Conservation (phyloP, 352 stramenopile species). For the Globisporangium okanoganense region DNA sequence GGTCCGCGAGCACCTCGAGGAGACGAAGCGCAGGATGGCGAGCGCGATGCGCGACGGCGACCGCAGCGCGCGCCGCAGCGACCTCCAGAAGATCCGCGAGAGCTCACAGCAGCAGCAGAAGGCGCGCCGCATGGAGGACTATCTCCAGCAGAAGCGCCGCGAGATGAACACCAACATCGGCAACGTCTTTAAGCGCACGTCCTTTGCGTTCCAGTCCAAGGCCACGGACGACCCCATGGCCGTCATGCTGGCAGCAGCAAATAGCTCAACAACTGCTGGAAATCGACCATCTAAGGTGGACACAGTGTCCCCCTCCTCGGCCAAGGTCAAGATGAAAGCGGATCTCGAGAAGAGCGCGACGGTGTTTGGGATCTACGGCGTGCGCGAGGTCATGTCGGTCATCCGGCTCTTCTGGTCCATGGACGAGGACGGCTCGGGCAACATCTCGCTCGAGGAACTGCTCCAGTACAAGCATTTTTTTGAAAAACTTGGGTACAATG, state of each 20-base stretch:
- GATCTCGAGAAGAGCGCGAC: slow-evolving; percentile 30
- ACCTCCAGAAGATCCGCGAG: slow-evolving; percentile 30
- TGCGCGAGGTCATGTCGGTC: slow-evolving; percentile 70
- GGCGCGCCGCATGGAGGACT: slow-evolving; percentile 58
- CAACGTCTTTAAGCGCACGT: slow-evolving; percentile 65
- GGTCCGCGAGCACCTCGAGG: slow-evolving; percentile 37
- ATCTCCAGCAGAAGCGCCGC: slow-evolving; percentile 66
- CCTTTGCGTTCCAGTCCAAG: slow-evolving; percentile 35
- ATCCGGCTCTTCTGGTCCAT: slow-evolving; percentile 73
- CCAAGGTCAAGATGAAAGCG: slow-evolving; percentile 9
- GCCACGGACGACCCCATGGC: slow-evolving; percentile 10
- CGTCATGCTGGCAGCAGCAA: not conserved
- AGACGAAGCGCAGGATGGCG: slow-evolving; percentile 48
- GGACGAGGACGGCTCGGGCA: slow-evolving; percentile 60
- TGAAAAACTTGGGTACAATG: slow-evolving; percentile 59
- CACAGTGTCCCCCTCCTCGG: not conserved
- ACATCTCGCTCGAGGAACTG: slow-evolving; percentile 49
- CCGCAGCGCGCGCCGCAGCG: slow-evolving; percentile 18
- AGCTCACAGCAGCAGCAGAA: slow-evolving; percentile 41
- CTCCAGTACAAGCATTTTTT: slow-evolving; percentile 57
- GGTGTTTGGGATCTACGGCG: slow-evolving; percentile 62
- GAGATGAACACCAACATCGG: slow-evolving; percentile 66
- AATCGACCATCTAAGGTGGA: not conserved
- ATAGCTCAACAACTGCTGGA: too few species aligned
- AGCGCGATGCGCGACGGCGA: slow-evolving; percentile 37